phyloP scores from a whole-genome alignment of 352 stramenopile species.

The Phytophthora parvispora region DNA sequence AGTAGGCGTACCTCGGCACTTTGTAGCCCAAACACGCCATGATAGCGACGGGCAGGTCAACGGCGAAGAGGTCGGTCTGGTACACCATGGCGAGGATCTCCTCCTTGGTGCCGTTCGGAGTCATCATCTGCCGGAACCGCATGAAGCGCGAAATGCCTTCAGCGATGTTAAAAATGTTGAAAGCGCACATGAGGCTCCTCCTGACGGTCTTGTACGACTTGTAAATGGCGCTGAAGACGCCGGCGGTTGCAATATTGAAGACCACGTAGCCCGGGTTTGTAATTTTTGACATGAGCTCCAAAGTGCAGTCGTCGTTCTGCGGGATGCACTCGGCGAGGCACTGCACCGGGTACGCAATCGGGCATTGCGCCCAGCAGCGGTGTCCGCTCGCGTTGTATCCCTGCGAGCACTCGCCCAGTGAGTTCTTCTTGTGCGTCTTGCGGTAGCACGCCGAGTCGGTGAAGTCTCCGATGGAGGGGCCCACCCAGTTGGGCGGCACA shows the following conservation, averaged over 20 bases:
- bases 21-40: conserved; percentile 59
- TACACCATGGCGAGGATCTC: conserved; percentile 54
- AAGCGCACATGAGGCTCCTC: conserved; percentile 55
- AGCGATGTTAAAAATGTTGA: conserved; percentile 56
- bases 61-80: conserved; percentile 67
- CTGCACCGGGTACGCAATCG: conserved; percentile 77
- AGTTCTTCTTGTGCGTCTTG: conserved; percentile 48
- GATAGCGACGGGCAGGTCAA: conserved; percentile 63
- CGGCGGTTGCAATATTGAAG: conserved; percentile 59
- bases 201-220: conserved; percentile 53
- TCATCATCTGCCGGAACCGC: conserved; percentile 41
- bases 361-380: conserved; percentile 78
- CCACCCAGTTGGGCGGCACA: conserved; percentile 43
- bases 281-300: conserved; percentile 63
- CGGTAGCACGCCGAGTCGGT: conserved; percentile 64
- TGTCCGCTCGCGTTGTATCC: conserved; percentile 56
- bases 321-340: conserved; percentile 78
- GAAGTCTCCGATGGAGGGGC: conserved; percentile 28
- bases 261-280: conserved; percentile 55
- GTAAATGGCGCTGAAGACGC: conserved; percentile 60
- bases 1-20: conserved; percentile 27
- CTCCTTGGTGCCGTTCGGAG: conserved; percentile 57
- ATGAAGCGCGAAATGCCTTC: conserved; percentile 59
- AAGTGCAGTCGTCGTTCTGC: conserved; percentile 70
- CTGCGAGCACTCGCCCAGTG: conserved; percentile 32